phyloP scores from a whole-genome alignment of 306 rosid genomes.

The Delonix regia region DNA sequence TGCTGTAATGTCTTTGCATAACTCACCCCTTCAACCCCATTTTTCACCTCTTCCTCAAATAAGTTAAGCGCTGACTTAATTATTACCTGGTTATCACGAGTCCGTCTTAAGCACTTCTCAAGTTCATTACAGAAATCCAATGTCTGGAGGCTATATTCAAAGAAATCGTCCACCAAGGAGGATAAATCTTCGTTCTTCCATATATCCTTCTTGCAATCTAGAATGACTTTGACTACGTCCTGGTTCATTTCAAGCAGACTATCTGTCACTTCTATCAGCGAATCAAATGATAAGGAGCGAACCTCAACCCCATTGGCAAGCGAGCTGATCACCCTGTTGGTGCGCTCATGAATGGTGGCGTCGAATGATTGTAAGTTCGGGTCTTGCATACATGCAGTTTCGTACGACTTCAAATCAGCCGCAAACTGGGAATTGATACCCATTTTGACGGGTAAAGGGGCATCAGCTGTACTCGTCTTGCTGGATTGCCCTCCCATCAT shows the following conservation, averaged over 20 bases:
- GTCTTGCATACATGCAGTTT: slow-evolving; percentile 68
- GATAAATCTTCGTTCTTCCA: slow-evolving; percentile 66
- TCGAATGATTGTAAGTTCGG: slow-evolving; percentile 72
- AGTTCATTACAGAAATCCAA: slow-evolving; percentile 76
- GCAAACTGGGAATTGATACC: slow-evolving; percentile 49
- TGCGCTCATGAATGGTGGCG: slow-evolving; percentile 61
- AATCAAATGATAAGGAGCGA: slow-evolving; percentile 68
- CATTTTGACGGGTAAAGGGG: slow-evolving; percentile 46
- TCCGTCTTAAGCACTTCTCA: slow-evolving; percentile 64
- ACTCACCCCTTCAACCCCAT: slow-evolving; percentile 52
- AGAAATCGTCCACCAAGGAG: slow-evolving; percentile 67
- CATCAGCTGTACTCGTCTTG: slow-evolving; percentile 44
- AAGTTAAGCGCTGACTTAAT: slow-evolving; percentile 59
- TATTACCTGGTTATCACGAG: slow-evolving; percentile 56
- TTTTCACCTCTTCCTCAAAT: slow-evolving; percentile 65
- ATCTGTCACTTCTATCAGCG: slow-evolving; percentile 71
- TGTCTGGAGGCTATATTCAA: slow-evolving; percentile 67
- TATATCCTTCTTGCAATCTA: slow-evolving; percentile 71
- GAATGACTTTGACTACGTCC: slow-evolving; percentile 68
- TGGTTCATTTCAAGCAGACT: slow-evolving; percentile 76
- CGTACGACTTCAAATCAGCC: slow-evolving; percentile 74
- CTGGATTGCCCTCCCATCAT: slow-evolving; percentile 82
- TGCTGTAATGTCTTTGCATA: slow-evolving; percentile 67
- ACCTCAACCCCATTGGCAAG: slow-evolving; percentile 62
- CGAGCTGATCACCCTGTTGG: slow-evolving; percentile 67